Evolutionary conservation across 2,329 filamentous ascomycete species (phyloP), one percentile per base, ranked within the genome.

Genomic region (Aspergillus hortae): DNA sequence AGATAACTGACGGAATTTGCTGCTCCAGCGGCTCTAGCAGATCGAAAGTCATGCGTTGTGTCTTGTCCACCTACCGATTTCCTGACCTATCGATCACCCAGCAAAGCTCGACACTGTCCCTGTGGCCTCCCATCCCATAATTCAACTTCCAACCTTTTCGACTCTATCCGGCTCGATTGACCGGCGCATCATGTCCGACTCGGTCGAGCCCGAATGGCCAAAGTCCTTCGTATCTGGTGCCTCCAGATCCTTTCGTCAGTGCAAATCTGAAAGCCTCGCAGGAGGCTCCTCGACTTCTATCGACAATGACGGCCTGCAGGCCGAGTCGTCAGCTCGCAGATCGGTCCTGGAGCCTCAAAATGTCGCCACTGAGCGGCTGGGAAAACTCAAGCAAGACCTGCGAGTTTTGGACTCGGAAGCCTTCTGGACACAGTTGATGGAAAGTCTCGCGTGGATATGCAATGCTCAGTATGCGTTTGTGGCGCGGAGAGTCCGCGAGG

Each of bases 401-500:
- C 75, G 77, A 46, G 71, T 70, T 17, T 73, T 80, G 46, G 76
- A 80, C 46, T 78, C 76, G 2, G 79, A 84, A 53, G 75, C 79
- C 46, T 88, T 89, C 69, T 89, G 85, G 85, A 73, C 72, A 42
- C 71, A 79, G 19, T 71, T 88, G 51, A 82, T 87, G 70, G 80
- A 86, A 62, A 83, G 82, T 41, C 75, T 89, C 61, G 81, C 85
- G 43, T 74, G 76, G 44, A 81, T 89, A 33, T 76, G 81, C 52
- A 80, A 81, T 53, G 80, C 85, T 7, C 86, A 89, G 65, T 87
- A 85, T 71, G 81, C 79, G 21, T 89, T 89, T 61, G 82, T 88
- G 38, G 82, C 84, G 43, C 87, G 87, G 65, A 72, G 83, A 42
- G 81, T 85, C 41, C 69, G 84, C 49, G 77, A 79, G 23, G 80